Percentiles rank a stretch among this genome's conserved stretches.
phyloP scores from a whole-genome alignment of 2,329 filamentous ascomycete species.

The Graphilbum fragrans region DNA sequence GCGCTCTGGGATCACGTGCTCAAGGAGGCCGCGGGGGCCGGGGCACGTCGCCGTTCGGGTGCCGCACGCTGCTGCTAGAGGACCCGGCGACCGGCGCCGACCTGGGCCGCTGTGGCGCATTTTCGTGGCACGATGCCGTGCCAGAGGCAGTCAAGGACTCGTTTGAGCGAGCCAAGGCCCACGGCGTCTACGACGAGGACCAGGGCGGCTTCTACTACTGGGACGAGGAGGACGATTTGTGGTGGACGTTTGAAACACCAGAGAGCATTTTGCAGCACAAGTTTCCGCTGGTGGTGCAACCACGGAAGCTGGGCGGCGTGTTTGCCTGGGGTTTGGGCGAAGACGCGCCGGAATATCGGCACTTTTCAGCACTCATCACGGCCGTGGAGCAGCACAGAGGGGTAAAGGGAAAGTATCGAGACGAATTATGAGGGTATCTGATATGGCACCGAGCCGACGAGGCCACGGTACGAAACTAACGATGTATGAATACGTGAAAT shows the following conservation, averaged over 20 bases:
- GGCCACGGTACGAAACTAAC: too few relatives aligned
- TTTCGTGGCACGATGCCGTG: conserved; percentile 47
- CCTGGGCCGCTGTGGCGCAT: conserved; percentile 36
- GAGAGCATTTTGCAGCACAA: conserved; percentile 45
- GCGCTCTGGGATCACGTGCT: too few relatives aligned
- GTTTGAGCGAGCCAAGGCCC: conserved; percentile 39
- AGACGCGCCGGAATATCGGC: conserved; percentile 37
- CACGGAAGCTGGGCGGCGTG: conserved; percentile 50
- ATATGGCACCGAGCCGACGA: too few relatives aligned
- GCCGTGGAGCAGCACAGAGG: neutral
- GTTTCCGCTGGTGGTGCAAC: conserved; percentile 44
- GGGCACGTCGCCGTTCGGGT: conserved; percentile 36
- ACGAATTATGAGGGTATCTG: too few relatives aligned
- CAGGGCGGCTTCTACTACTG: conserved; percentile 58
- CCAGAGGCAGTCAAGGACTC: conserved; percentile 41
- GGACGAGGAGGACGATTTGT: conserved; percentile 44
- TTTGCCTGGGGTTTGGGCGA: conserved; percentile 69
- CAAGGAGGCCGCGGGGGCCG: too few relatives aligned
- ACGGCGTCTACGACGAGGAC: conserved; percentile 42
- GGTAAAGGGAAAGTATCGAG: too few relatives aligned
- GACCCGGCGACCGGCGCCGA: conserved; percentile 46
- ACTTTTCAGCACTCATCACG: conserved; percentile 15
- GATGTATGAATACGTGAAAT: too few relatives aligned
- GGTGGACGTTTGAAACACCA: conserved; percentile 65
- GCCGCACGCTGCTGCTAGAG: conserved; percentile 46